Conservation (phyloP, 2,329 filamentous ascomycete genomes). For the Colletotrichum sp. region DNA sequence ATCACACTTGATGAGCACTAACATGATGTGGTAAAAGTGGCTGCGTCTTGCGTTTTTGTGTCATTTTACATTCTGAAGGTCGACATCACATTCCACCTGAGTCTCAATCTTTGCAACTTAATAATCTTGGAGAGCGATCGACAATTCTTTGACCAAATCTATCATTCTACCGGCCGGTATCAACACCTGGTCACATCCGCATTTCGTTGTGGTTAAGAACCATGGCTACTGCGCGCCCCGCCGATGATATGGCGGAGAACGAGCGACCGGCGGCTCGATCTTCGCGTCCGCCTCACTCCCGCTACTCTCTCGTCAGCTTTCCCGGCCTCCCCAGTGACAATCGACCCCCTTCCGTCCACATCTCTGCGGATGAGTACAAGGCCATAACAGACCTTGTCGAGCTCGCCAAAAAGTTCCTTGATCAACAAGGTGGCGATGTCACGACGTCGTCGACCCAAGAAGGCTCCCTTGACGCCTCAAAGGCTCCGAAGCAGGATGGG, state of each 20-base stretch:
- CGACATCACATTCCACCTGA: not conserved
- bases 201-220: not conserved
- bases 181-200: not conserved
- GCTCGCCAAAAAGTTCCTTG: slow-evolving; percentile 6
- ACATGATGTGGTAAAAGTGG: not conserved
- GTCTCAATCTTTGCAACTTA: not conserved
- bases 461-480: not conserved
- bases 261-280: not conserved
- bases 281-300: not conserved
- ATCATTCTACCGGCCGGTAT: not conserved
- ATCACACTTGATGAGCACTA: not conserved
- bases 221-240: not conserved
- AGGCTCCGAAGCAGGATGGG: not conserved
- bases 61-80: not conserved
- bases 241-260: not conserved
- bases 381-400: slow-evolving; percentile 15
- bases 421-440: not conserved
- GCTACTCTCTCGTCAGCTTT: not conserved
- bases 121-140: not conserved
- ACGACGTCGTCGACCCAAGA: not conserved
- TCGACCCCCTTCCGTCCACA: not conserved
- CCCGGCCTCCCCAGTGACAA: not conserved
- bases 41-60: not conserved
- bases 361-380: slow-evolving; percentile 14
- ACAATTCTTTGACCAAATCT: not conserved